Conservation (phyloP, 2,329 filamentous ascomycete species). For the Dichotomopilus funicola region DNA sequence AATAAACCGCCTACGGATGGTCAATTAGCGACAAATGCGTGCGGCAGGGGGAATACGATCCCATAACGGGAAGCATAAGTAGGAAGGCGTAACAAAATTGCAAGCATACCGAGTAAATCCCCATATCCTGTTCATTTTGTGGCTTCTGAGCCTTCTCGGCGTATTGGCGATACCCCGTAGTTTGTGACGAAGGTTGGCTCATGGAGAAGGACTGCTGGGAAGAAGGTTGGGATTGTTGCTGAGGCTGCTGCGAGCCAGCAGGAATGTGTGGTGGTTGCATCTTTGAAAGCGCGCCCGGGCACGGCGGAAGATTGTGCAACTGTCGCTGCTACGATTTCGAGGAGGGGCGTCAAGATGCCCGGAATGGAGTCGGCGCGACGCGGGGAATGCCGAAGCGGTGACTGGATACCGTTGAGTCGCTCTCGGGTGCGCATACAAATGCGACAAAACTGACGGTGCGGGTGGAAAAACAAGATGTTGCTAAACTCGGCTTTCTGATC, state of each 20-base stretch:
- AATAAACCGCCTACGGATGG: constrained; percentile 67
- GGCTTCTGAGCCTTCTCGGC: constrained; percentile 32
- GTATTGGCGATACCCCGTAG: constrained; percentile 38
- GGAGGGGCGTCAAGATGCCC: constrained; percentile 1
- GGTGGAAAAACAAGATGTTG: background rate
- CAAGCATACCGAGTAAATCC: constrained; percentile 55
- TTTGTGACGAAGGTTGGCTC: constrained; percentile 46
- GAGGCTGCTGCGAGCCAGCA: constrained; percentile 22
- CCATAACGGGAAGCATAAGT: background rate
- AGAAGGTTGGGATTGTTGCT: constrained; percentile 37
- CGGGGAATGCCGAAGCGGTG: constrained; percentile 11
- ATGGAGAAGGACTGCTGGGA: constrained; percentile 52
- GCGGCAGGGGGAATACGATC: no score
- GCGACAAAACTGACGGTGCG: background rate
- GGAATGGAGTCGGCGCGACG: background rate
- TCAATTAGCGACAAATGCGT: constrained; percentile 2
- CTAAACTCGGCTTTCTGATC: background rate
- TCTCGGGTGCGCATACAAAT: background rate
- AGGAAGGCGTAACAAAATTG: background rate
- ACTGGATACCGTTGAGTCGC: background rate
- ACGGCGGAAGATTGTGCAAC: background rate
- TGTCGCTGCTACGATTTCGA: constrained; percentile 13
- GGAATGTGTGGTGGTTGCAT: constrained; percentile 26
- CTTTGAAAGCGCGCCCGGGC: constrained; percentile 3
- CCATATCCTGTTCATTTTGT: constrained; percentile 39